Conservation (phyloP, 495 filamentous ascomycete genomes). For the Penicillium cinerascens region DNA sequence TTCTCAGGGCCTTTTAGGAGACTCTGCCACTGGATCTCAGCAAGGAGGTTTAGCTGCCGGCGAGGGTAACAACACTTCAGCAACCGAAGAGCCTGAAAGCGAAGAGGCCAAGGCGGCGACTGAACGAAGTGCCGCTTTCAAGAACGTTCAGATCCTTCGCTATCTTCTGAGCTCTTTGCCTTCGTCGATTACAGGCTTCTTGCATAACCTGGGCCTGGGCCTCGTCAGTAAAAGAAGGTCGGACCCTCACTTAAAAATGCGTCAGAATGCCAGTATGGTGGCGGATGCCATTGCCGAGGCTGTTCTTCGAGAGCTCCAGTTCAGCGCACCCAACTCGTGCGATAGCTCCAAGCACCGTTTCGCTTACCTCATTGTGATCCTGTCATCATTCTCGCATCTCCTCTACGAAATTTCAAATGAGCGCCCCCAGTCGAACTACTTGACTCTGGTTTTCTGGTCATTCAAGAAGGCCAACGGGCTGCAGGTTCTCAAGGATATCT, state of each 20-base stretch:
- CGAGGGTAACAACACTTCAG: conserved; percentile 19
- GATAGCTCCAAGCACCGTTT: conserved; percentile 51
- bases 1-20: conserved; percentile 11
- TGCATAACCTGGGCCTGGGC: conserved; percentile 75
- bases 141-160: conserved; percentile 73
- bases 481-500: conserved; percentile 65
- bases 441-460: conserved; percentile 76
- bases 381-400: conserved; percentile 72
- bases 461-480: conserved; percentile 83
- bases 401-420: conserved; percentile 67
- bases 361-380: conserved; percentile 75
- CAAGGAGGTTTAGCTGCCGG: conserved; percentile 17
- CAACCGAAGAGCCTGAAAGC: conserved; percentile 36
- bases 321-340: conserved; percentile 40
- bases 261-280: conserved; percentile 65
- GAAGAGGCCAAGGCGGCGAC: conserved; percentile 34
- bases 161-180: conserved; percentile 73
- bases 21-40: conserved; percentile 13
- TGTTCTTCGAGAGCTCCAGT: conserved; percentile 62
- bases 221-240: conserved; percentile 66
- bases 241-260: conserved; percentile 61
- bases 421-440: conserved; percentile 58
- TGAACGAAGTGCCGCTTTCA: conserved; percentile 56
- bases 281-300: conserved; percentile 74
- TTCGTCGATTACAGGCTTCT: conserved; percentile 67